Base-by-base conservation (phyloP, 495 filamentous ascomycete genomes). In the Talaromyces proteolyticus region DNA sequence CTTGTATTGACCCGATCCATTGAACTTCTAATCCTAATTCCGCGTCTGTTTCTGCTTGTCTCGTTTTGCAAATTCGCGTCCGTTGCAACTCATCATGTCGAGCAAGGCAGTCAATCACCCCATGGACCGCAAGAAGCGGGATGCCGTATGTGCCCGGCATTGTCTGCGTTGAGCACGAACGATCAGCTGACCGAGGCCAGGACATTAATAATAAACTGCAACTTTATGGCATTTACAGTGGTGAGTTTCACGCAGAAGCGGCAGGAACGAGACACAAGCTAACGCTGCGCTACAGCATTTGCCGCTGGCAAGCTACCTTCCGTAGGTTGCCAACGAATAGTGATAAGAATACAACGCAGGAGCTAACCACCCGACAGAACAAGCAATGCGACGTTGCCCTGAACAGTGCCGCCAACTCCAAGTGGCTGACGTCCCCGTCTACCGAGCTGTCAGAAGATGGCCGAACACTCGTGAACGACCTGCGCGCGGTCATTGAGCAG, bases 171-270 rank as follows among this genome's bases (percentile, higher is more conserved):
- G 36, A 51, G 57, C 20, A 56, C 49, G 25, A 11, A 16, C 14
- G 6, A 16, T n/a, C 19, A 20, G 55, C 44, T 45, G 39, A 67
- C 63, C 49, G 61, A 40, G 0, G 17, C 16, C 47, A 74, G 65
- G 80, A 97, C 65, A 85, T 98, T 63, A 95, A 95, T 67, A 78
- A 82, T 56, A 98, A 98, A 74, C 82, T 98, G 40, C 93, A 96
- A 67, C 69, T 97, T 19, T 97, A 91, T 63, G 93, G 94, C 61
- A 96, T 97, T 64, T 79, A 82, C 65, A 81, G 81, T 57, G 85
- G 85, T 87, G 73, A 50, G 72, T 66, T 12, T 20, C 26, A 25
- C 16, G 41, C 37, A 24, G 41, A 25, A 26, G 14, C 7, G 2
- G 3, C 19, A 22, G 25, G n/a, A 2, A 21, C 16, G 36, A 19